phyloP scores from a whole-genome alignment of 208 protist species.

The Acanthamoeba sp. region DNA sequence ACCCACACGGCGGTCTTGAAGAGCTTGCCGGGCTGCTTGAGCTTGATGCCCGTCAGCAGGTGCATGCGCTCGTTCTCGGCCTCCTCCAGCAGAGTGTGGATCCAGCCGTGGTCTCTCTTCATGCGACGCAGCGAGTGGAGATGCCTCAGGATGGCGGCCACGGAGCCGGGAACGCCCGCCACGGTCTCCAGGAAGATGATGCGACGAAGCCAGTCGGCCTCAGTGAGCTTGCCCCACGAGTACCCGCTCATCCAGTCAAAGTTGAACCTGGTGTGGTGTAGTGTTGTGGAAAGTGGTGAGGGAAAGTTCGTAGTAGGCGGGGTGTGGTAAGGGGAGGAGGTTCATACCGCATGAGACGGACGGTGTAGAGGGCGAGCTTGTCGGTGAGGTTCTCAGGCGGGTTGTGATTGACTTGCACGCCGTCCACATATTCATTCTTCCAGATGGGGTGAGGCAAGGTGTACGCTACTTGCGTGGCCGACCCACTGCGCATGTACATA shows the following conservation, averaged over 20 bases:
- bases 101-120: slow-evolving; percentile 93
- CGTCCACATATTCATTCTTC: slow-evolving; percentile 6
- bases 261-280: slow-evolving; percentile 73
- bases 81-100: slow-evolving; percentile 92
- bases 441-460: slow-evolving; percentile 50
- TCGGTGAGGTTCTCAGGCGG: slow-evolving; percentile 76
- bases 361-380: slow-evolving; percentile 74
- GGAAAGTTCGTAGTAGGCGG: no score
- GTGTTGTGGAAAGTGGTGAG: no score
- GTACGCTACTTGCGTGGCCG: background rate
- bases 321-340: background rate
- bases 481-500: no score
- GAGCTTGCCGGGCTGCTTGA: slow-evolving; percentile 85
- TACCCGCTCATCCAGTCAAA: slow-evolving; percentile 89
- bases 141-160: slow-evolving; percentile 91
- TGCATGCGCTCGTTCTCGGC: slow-evolving; percentile 97
- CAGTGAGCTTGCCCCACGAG: slow-evolving; percentile 64
- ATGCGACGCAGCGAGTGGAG: slow-evolving; percentile 90
- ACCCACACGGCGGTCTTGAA: slow-evolving; percentile 84
- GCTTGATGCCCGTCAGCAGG: slow-evolving; percentile 91
- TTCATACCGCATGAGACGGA: slow-evolving; percentile 72
- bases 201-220: slow-evolving; percentile 80
- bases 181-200: slow-evolving; percentile 92
- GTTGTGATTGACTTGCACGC: slow-evolving; percentile 83
- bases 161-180: slow-evolving; percentile 90